These are phyloP conservation scores for Cladosporium sp. DNA, from an alignment of 2,329 filamentous ascomycete genomes.

Conservation along the genomic window DNA sequence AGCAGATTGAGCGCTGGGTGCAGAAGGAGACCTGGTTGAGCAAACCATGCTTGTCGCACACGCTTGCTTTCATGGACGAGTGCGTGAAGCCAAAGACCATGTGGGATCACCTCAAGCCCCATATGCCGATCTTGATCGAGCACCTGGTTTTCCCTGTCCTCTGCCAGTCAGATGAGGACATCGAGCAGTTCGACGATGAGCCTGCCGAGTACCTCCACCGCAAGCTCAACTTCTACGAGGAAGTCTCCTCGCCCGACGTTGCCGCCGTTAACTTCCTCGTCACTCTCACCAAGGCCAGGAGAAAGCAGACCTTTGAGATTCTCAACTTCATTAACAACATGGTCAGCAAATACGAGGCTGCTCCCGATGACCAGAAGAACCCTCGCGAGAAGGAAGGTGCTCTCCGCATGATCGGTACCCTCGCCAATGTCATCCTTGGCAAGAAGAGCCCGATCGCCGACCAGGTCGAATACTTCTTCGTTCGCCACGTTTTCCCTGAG, in stretches of 20 bases:
- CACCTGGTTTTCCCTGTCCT: constrained; percentile 95
- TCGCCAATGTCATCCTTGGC: constrained; percentile 89
- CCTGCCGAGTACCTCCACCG: constrained; percentile 96
- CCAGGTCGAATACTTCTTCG: constrained; percentile 97
- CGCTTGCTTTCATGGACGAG: constrained; percentile 92
- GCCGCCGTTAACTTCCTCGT: constrained; percentile 96
- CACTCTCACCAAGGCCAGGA: constrained; percentile 87
- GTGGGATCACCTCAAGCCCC: constrained; percentile 91
- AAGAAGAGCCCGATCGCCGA: constrained; percentile 99
- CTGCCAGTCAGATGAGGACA: constrained; percentile 87
- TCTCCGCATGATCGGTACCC: constrained; percentile 91
- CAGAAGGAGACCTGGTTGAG: constrained; percentile 92
- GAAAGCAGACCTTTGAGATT: constrained; percentile 94
- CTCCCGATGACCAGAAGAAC: constrained; percentile 85
- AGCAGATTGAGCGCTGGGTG: constrained; percentile 97
- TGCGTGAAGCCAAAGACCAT: constrained; percentile 96
- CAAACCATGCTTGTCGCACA: constrained; percentile 90
- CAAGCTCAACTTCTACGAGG: constrained; percentile 97
- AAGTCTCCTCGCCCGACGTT: constrained; percentile 91
- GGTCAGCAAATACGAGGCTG: constrained; percentile 87
- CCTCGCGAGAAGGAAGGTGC: constrained; percentile 96
- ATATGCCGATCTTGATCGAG: constrained; percentile 88
- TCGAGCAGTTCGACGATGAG: constrained; percentile 91
- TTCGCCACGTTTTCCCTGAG: constrained; percentile 96
- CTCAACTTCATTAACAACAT: constrained; percentile 93